These are phyloP conservation scores for Acrodontium crateriforme DNA, from an alignment of 2,329 filamentous ascomycete species.

Conservation along the genomic window DNA sequence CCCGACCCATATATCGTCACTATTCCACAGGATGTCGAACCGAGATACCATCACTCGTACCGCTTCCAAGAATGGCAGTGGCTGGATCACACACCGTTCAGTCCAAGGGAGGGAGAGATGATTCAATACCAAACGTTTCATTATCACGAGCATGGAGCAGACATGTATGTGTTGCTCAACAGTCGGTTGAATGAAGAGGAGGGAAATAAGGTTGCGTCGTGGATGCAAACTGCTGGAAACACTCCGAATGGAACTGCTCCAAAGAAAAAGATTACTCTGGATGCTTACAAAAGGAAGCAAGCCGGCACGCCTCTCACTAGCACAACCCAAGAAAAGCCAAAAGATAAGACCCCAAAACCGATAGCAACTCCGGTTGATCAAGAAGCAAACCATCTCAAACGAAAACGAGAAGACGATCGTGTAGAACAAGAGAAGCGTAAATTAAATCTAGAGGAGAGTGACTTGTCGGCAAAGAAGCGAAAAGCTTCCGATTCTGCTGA, in stretches of 20 bases:
- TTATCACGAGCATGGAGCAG: slow-evolving; percentile 39
- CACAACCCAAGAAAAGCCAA: no score
- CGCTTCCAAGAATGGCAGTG: slow-evolving; percentile 26
- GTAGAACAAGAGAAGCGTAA: no score
- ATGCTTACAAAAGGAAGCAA: slow-evolving; percentile 46
- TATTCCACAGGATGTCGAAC: slow-evolving; percentile 30
- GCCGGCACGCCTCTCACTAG: no score
- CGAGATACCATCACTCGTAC: slow-evolving; percentile 29
- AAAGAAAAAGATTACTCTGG: slow-evolving; percentile 50
- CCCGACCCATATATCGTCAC: slow-evolving; percentile 33
- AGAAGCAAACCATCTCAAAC: no score
- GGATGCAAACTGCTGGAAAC: no score
- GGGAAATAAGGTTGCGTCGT: no score
- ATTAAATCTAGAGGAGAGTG: no score
- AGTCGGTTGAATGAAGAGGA: slow-evolving; percentile 15
- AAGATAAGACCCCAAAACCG: no score
- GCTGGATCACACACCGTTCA: slow-evolving; percentile 39
- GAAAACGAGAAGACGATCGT: no score
- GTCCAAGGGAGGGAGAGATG: slow-evolving; percentile 38
- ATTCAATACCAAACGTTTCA: slow-evolving; percentile 50
- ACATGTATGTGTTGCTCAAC: slow-evolving; percentile 16
- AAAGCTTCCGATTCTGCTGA: no score
- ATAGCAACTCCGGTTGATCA: no score
- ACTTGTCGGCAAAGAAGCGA: no score
- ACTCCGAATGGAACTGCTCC: slow-evolving; percentile 27